Percentiles rank a stretch among this genome's conserved stretches.
phyloP scores from a whole-genome alignment of 345 rosid species.

The Syzygium oleosum region DNA sequence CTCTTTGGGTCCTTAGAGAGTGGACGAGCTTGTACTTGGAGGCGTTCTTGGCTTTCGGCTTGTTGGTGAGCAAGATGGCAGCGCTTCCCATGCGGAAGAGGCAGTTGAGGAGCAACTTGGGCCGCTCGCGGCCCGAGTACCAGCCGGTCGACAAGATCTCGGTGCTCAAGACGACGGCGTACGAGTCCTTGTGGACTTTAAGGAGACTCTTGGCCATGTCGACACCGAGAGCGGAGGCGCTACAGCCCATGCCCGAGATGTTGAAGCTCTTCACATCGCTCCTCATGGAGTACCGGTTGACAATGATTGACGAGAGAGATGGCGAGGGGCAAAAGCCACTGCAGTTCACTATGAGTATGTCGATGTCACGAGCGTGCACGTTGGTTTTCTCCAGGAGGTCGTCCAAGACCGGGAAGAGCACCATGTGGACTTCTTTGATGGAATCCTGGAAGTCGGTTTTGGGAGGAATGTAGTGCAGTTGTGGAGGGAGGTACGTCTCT shows the following conservation, averaged over 20 bases:
- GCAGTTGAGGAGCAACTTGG: conserved; percentile 42
- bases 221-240: conserved; percentile 33
- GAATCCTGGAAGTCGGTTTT: conserved; percentile 25
- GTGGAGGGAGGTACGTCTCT: conserved; percentile 51
- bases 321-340: conserved; percentile 51
- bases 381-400: conserved; percentile 35
- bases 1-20: conserved; percentile 30
- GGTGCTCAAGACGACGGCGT: conserved; percentile 42
- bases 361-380: conserved; percentile 27
- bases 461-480: conserved; percentile 42
- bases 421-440: conserved; percentile 36
- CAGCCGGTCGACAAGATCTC: conserved; percentile 53
- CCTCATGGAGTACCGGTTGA: conserved; percentile 36
- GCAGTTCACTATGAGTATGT: conserved; percentile 42
- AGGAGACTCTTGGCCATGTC: conserved; percentile 40
- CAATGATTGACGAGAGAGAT: conserved; percentile 40
- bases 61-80: conserved; percentile 41
- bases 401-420: conserved; percentile 35
- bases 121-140: conserved; percentile 41
- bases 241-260: conserved; percentile 65
- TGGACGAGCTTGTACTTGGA: conserved; percentile 32
- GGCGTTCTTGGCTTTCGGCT: conserved; percentile 6
- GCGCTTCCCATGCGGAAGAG: conserved; percentile 56
- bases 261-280: conserved; percentile 32
- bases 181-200: conserved; percentile 16